Base-by-base conservation (phyloP, 768 basidiomycete genomes). In the Pleurotus citrinopileatus region DNA sequence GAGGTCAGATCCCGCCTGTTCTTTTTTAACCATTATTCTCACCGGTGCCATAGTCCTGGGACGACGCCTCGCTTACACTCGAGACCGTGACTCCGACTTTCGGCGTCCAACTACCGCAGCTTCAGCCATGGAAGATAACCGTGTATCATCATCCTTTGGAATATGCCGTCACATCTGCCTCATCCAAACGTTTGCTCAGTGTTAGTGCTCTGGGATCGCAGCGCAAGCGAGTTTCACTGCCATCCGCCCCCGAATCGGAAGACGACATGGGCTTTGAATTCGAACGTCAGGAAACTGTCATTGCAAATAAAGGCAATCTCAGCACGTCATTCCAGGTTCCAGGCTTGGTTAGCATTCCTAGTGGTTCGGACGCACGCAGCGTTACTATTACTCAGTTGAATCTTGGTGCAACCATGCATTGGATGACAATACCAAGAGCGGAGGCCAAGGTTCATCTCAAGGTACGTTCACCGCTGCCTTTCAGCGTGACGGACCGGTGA, bases 311-410 rank as follows among this genome's bases (percentile, higher is more conserved):
- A 26, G 42, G 72, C 1, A 71, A 70, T 22, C 61, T 75, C 34
- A 73, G 58, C 46, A 75, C 76, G 8, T 76, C 73, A 2, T 78
- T 73, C 55, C 59, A 57, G 4, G 68, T 77, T 9, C 75, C 76
- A 0, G 77, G 78, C 0, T 56, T 70, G 10, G 72, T 76, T 37
- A 70, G 61, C 15, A 66, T 80, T n/a, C 76, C 76, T 0, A 71
- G 69, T 38, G 75, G 77, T 55, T 66, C 65, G 3, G 66, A 59
- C 3, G 59, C 66, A 3, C 75, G 76, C 47, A 77, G 68, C 28
- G 71, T 78, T 4, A 76, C 48, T 17, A 37, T 51, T 20, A 34
- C 37, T 23, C 17, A 25, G 13, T 36, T 53, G 44, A 38, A 48
- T 6, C 26, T 23, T 2, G 25, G 32, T 8, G 52, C 52, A 9